A percentile compares a stretch with the other conserved stretches of the same genome.
Conservation (phyloP, 495 filamentous ascomycete species). For the Aspergillus baeticus region DNA sequence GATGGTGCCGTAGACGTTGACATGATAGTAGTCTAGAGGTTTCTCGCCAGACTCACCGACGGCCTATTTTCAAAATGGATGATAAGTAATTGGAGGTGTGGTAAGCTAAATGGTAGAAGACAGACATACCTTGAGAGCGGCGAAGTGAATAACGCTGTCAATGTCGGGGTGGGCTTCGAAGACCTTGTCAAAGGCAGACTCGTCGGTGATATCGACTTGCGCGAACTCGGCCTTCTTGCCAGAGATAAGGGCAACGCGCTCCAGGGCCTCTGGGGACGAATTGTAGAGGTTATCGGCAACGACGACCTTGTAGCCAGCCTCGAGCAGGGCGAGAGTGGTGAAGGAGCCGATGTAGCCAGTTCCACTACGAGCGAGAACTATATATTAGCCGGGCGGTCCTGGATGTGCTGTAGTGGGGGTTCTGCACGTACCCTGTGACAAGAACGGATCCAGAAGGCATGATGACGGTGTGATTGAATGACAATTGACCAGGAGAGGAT, state of each 20-base stretch:
- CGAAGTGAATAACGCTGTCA: slow-evolving; percentile 98
- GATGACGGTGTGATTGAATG: slow-evolving; percentile 23
- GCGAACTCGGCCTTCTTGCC: slow-evolving; percentile 87
- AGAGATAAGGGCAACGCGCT: slow-evolving; percentile 89
- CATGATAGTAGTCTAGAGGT: slow-evolving; percentile 94
- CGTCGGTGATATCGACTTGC: slow-evolving; percentile 84
- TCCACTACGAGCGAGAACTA: slow-evolving; percentile 57
- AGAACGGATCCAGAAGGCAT: slow-evolving; percentile 87
- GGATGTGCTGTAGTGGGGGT: slow-evolving; percentile 3
- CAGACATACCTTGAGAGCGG: slow-evolving; percentile 81
- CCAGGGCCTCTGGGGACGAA: slow-evolving; percentile 81
- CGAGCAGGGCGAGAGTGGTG: slow-evolving; percentile 85
- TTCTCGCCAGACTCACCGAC: slow-evolving; percentile 96
- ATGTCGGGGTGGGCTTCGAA: slow-evolving; percentile 89
- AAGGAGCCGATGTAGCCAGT: slow-evolving; percentile 99
- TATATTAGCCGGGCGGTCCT: slow-evolving; percentile 17
- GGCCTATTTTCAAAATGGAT: slow-evolving; percentile 53
- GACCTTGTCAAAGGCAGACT: slow-evolving; percentile 78
- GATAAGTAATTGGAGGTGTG: slow-evolving; percentile 4
- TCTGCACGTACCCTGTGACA: slow-evolving; percentile 75
- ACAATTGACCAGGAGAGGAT: slow-evolving; percentile 4
- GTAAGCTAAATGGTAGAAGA: neutral
- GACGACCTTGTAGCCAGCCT: slow-evolving; percentile 93
- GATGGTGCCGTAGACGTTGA: slow-evolving; percentile 94
- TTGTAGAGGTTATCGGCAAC: slow-evolving; percentile 96